Percentiles rank a stretch among this genome's conserved stretches.
These are phyloP conservation scores for Amanita pallidorosea DNA, from an alignment of 768 basidiomycete species.

Conservation along the genomic window DNA sequence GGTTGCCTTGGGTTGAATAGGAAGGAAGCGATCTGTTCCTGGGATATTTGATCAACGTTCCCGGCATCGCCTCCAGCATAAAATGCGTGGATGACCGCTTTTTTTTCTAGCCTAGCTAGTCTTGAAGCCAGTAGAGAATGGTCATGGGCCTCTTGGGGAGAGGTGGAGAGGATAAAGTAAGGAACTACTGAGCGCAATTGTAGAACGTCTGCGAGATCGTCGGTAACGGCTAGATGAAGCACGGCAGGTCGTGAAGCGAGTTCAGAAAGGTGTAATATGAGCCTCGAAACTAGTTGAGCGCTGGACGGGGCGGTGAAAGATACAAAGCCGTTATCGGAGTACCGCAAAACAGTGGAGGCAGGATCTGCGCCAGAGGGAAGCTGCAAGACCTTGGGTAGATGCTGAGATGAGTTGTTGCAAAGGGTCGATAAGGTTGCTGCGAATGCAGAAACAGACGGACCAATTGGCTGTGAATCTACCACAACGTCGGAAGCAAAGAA, in stretches of 20 bases:
- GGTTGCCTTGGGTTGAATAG: slow-evolving; percentile 35
- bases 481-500: slow-evolving; percentile 59
- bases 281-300: slow-evolving; percentile 1
- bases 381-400: background rate
- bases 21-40: slow-evolving; percentile 51
- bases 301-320: background rate
- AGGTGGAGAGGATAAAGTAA: slow-evolving; percentile 72
- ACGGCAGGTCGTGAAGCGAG: slow-evolving; percentile 1
- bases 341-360: background rate
- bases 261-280: slow-evolving; percentile 3
- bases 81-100: slow-evolving; percentile 83
- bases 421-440: background rate
- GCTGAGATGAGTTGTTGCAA: background rate
- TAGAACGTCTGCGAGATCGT: slow-evolving; percentile 64
- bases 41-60: slow-evolving; percentile 38
- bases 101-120: slow-evolving; percentile 57
- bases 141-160: slow-evolving; percentile 76
- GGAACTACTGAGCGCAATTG: slow-evolving; percentile 71
- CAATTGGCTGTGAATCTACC: slow-evolving; percentile 37
- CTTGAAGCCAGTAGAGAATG: slow-evolving; percentile 81
- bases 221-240: slow-evolving; percentile 5
- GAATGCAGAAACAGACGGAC: background rate
- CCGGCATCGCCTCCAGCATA: slow-evolving; percentile 32
- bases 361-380: background rate
- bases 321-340: background rate